Base-by-base conservation (phyloP, 305 asterid species). In the Lippia alba region DNA sequence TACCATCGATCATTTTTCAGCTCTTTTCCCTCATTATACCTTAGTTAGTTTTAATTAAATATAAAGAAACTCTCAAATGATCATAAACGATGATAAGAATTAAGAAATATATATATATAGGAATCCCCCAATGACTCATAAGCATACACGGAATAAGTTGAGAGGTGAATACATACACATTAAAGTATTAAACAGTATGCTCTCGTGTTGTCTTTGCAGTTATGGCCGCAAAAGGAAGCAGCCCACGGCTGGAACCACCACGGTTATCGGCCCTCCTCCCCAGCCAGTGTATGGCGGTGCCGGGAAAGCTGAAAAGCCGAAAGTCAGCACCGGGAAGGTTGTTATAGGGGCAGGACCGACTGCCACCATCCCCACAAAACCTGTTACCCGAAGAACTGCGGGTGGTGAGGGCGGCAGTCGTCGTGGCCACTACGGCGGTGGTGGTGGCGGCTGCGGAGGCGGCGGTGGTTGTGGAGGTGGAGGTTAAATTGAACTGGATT, bases 331-430 rank as follows among this genome's bases (percentile, higher is more conserved):
- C 18, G 45, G 39, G 51, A 49, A 36, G 75, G 69, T 53, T 53
- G 56, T 49, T 54, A 18, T 71, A 39, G 75, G 63, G 5, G 69
- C 75, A 39, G 62, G 6, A 68, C 30, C 14, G 79, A 69, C 66
- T 46, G 63, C 67, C 4, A 16, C 74, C 24, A 39, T 11, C 5
- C 61, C 56, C 9, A 55, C 67, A 2, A 8, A 32, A 2, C 56
- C 59, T 14, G 69, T 61, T 11, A 34, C 9, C n/a, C 19, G 75
- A 2, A 36, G 41, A 4, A 4, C 41, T 36, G 9, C 41, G 12
- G 14, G 63, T 8, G 36, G 64, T 4, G 49, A 73, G 18, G 7
- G 55, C 7, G n/a, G 55, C 19, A 19, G n/a, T 3, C 4, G 51
- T 10, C 14, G 51, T 45, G 14, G n/a, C 11, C 10, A 14, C 14